Evolutionary conservation across 1,284 basidiomycete species (phyloP).

Genomic region (Phlebopus sp.): DNA sequence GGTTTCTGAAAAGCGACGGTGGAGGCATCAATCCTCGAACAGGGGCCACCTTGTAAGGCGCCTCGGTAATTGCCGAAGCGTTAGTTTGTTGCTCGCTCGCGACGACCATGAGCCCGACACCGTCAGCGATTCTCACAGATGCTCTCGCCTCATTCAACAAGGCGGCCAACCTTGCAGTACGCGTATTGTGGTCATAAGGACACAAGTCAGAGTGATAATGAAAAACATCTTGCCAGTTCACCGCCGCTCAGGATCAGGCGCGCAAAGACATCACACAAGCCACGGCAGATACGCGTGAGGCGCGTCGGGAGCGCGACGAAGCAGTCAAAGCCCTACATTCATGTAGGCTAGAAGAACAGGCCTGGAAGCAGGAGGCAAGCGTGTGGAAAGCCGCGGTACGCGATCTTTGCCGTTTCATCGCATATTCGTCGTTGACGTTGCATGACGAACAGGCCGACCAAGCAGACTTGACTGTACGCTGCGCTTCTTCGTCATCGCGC

Average conservation of each 20-base stretch:
- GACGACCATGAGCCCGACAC: conserved; percentile 28
- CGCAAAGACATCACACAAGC: conserved; percentile 46
- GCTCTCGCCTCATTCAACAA: conserved; percentile 33
- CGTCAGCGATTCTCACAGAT: conserved; percentile 30
- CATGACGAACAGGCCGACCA: conserved; percentile 45
- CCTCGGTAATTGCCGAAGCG: conserved; percentile 25
- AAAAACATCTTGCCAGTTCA: conserved; percentile 34
- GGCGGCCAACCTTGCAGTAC: conserved; percentile 33
- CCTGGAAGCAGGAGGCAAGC: conserved; percentile 48
- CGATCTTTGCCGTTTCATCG: conserved; percentile 12
- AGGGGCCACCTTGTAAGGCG: neutral
- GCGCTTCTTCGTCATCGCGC: neutral
- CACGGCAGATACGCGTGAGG: conserved; percentile 43
- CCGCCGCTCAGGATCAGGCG: conserved; percentile 43
- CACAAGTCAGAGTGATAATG: conserved; percentile 1
- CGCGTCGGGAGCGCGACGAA: conserved; percentile 53
- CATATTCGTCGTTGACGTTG: conserved; percentile 8
- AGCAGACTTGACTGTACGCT: conserved; percentile 52
- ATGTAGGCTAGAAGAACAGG: conserved; percentile 44
- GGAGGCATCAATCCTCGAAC: neutral
- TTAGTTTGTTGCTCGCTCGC: conserved; percentile 13
- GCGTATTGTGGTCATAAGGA: conserved; percentile 7
- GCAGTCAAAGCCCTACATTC: conserved; percentile 46
- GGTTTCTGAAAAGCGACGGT: too few relatives aligned
- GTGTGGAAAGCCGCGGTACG: conserved; percentile 54